Base-by-base conservation (phyloP, 2,329 filamentous ascomycete species). In the Colletotrichum trifolii region DNA sequence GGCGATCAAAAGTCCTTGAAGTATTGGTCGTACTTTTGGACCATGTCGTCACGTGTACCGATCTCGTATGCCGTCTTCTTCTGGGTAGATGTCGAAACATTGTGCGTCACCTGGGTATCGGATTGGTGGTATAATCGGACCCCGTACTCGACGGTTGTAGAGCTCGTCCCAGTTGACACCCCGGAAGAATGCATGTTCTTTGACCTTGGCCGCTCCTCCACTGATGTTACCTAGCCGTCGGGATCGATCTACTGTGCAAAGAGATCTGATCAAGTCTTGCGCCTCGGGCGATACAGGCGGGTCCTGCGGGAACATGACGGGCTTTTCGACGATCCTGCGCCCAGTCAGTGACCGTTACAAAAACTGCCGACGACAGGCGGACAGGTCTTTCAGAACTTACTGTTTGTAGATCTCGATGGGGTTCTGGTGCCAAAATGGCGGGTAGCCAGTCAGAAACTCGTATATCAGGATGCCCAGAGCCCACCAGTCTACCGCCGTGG, bases 371-470 rank as follows among this genome's bases (percentile, higher is more conserved):
- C n/a, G 43, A 15, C n/a, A 45, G 2, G 25, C 10, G 2, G 7
- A 8, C 11, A 11, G 5, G 34, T 4, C 39, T 36, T 13, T 43
- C 15, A 35, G 5, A 48, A 78, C 85, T 70, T 72, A 89, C 88
- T 91, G 88, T 75, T 93, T 92, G 78, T 95, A 95, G 64, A 95
- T 95, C 75, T 94, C 92, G 69, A 95, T 92, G 1, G 92, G 92
- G 69, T 94, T 95, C 69, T 92, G 89, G 73, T 94, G 90, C 91
- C 92, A 96, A 74, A 95, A 96, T 0, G 92, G 92, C 12, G 92
- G 92, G 73, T 94, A 94, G 35, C 92, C 92, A 9, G 92, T 93
- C 53, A 95, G 80, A 73, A 95, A 95, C 74, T 96, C 92, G 76
- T 93, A 95, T 64, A 95, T 89, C 61, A 96, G 78, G 69, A 95